These are phyloP conservation scores for Podila horticola DNA, from an alignment of 192 early-diverging fungal species.

Conservation along the genomic window DNA sequence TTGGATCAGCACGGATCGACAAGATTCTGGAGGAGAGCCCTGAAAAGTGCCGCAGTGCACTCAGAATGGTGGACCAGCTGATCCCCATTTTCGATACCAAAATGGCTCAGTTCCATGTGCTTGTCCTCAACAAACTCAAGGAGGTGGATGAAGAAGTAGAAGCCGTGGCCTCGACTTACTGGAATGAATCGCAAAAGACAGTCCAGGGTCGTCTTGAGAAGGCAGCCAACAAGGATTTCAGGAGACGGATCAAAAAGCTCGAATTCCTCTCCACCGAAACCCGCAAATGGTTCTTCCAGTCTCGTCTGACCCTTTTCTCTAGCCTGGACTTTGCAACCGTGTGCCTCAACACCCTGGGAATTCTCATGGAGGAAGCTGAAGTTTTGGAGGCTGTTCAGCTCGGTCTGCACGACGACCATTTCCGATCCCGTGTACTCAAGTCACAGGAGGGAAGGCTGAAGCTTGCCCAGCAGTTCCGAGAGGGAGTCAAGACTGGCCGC, in stretches of 20 bases:
- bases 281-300: constrained; percentile 66
- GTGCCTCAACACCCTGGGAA: constrained; percentile 68
- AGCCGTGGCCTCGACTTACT: constrained; percentile 26
- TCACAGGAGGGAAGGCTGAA: constrained; percentile 68
- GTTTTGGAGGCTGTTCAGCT: constrained; percentile 71
- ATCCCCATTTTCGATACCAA: constrained; percentile 50
- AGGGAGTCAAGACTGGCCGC: constrained; percentile 75
- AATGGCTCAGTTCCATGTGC: constrained; percentile 44
- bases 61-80: constrained; percentile 51
- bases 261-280: constrained; percentile 68
- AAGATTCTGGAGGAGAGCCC: constrained; percentile 49
- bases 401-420: constrained; percentile 52
- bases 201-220: constrained; percentile 65
- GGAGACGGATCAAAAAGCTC: constrained; percentile 69
- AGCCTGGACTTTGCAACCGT: constrained; percentile 65
- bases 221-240: constrained; percentile 73
- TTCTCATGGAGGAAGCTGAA: constrained; percentile 81
- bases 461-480: constrained; percentile 73
- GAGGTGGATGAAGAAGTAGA: constrained; percentile 55
- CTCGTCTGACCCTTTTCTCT: constrained; percentile 66
- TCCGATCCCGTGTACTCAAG: constrained; percentile 65
- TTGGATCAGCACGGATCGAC: constrained; percentile 35
- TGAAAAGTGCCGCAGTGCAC: constrained; percentile 35
- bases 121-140: constrained; percentile 49
- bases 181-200: constrained; percentile 60